phyloP scores from a whole-genome alignment of 2,329 filamentous ascomycete genomes.

The Fusarium begoniae region DNA sequence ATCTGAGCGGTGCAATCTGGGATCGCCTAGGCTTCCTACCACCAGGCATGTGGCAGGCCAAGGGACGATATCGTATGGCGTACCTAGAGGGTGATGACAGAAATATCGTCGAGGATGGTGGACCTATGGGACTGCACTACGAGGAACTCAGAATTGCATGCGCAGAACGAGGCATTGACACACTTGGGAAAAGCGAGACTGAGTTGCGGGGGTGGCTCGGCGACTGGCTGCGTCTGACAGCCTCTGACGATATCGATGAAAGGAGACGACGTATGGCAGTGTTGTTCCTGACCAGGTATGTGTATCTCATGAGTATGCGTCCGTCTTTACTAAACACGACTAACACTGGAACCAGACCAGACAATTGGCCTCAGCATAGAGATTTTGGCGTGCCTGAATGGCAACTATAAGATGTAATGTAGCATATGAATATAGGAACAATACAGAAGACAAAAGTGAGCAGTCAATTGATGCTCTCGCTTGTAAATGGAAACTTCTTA shows the following conservation, averaged over 20 bases:
- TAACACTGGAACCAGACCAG: constrained; percentile 44
- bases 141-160: constrained; percentile 77
- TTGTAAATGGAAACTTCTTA: constrained; percentile 13
- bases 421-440: background rate
- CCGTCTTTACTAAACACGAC: background rate
- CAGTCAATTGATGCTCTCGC: constrained; percentile 8
- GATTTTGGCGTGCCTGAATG: constrained; percentile 55
- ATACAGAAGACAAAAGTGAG: constrained; percentile 3
- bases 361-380: constrained; percentile 53
- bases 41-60: constrained; percentile 61
- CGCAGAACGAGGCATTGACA: constrained; percentile 72
- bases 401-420: constrained; percentile 45
- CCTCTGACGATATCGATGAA: constrained; percentile 49
- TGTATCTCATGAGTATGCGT: background rate
- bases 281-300: constrained; percentile 54
- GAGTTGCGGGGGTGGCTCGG: constrained; percentile 60
- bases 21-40: constrained; percentile 60
- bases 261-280: constrained; percentile 51
- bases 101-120: constrained; percentile 72
- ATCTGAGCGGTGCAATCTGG: constrained; percentile 59
- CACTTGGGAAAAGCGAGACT: constrained; percentile 64
- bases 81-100: constrained; percentile 77
- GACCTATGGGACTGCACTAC: constrained; percentile 61
- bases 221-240: constrained; percentile 60
- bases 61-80: constrained; percentile 63